These are phyloP conservation scores for Solanum pimpinellifolium DNA, from an alignment of 257 asterid species.

Conservation along the genomic window DNA sequence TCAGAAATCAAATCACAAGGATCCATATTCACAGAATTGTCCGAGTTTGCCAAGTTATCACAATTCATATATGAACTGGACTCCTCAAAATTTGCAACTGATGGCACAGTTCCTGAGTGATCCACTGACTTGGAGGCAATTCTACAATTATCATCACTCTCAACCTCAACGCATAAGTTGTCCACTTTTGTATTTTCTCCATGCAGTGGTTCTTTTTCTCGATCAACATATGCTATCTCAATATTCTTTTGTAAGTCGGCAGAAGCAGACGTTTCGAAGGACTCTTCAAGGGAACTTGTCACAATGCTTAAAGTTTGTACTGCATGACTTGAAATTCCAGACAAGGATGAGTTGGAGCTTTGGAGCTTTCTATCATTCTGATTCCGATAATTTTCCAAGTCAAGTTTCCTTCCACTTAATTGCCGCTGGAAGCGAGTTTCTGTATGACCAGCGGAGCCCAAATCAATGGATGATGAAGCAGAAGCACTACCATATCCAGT, in stretches of 20 bases:
- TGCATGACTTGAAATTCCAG: constrained; percentile 58
- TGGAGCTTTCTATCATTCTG: constrained; percentile 50
- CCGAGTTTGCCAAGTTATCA: constrained; percentile 15
- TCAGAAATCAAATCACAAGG: constrained; percentile 19
- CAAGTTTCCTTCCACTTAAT: constrained; percentile 57
- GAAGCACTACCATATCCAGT: constrained; percentile 62
- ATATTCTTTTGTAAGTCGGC: constrained; percentile 24
- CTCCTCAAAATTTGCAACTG: constrained; percentile 33
- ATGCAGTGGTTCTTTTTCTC: constrained; percentile 20
- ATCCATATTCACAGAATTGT: constrained; percentile 17
- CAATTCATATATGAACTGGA: constrained; percentile 23
- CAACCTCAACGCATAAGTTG: constrained; percentile 31
- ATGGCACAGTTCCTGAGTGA: constrained; percentile 14
- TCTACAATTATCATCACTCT: constrained; percentile 25
- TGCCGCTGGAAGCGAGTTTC: constrained; percentile 55
- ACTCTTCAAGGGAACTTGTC: constrained; percentile 45
- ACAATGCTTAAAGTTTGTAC: constrained; percentile 35
- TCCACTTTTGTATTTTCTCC: constrained; percentile 41
- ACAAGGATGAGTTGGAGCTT: constrained; percentile 57
- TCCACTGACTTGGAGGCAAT: constrained; percentile 18
- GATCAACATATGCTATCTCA: constrained; percentile 14
- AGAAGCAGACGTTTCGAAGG: constrained; percentile 19
- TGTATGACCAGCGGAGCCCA: constrained; percentile 47
- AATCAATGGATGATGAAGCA: constrained; percentile 73
- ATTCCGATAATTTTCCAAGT: constrained; percentile 45